Evolutionary conservation across 2,329 filamentous ascomycete species (phyloP), one percentile per base, ranked within the genome.

Genomic region (Cercospora berteroae): DNA sequence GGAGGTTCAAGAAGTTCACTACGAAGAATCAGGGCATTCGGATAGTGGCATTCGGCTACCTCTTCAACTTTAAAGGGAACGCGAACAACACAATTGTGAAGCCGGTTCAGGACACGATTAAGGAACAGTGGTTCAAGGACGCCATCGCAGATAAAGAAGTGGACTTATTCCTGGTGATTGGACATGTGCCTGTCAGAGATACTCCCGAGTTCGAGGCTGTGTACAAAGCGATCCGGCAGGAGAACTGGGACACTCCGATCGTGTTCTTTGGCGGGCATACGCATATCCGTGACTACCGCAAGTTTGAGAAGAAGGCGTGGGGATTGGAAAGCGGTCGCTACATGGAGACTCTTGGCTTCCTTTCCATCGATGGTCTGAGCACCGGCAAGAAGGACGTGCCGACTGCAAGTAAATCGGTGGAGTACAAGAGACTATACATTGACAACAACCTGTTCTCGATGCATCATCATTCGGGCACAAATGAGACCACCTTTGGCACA

Each of bases 261-360:
- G 90, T 92, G 68, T 93, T 97, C 80, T 95, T 98, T 69, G 94
- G 92, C 8, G 94, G 94, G 0, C 94, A 98, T 76, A 88, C 88
- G 1, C 94, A 98, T 77, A 92, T 97, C 57, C 89, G 94, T 8
- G 93, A 97, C 76, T 92, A 92, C 72, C 87, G 87, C 48, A 87
- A 86, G 67, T 97, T 92, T 74, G 94, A 97, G 78, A 85, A 86
- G 44, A 89, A 88, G 63, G 88, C 94, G 0, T 89, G 91, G 69
- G 94, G 90, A 0, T 83, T 98, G 5, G 93, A 93, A 48, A 95
- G 92, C 73, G 94, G 94, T 4, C 87, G 94, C 0, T 98, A 97
- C 79, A 90, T 97, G 83, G 94, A 98, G 81, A 97, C 94, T 0
- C 89, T 98, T 60, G 94, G 94, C 1, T 98, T 95, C 86, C 88